Evolutionary conservation across 2,329 filamentous ascomycete species (phyloP), one percentile per base, ranked within the genome.

Genomic region (Cercospora nicotianae): DNA sequence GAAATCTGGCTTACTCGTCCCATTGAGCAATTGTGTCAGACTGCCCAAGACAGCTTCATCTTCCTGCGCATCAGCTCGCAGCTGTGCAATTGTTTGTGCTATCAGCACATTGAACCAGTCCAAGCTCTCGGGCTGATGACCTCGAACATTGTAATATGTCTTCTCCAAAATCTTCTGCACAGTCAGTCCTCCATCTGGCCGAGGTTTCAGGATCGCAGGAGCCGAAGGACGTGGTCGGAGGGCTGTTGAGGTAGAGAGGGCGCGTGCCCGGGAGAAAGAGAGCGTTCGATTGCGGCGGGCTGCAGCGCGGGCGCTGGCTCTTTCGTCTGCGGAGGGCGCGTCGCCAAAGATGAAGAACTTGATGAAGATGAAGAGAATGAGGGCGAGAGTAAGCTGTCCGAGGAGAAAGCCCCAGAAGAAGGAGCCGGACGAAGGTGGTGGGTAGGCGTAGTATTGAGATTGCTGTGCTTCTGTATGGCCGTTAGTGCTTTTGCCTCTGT

Each of bases 321-420:
- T 92, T 64, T 90, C 89, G 71, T 96, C 93, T 69, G 93, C 86
- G 1, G 91, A 93, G 0, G 93, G 93, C 5, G 93, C 89, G 77
- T 98, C 95, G 74, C 95, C 95, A 78, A 99, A 98, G 77, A 99
- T 98, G 87, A 99, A 99, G 87, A 97, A 99, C 79, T 97, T 97
- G 81, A 99, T 98, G 81, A 99, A 98, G 73, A 91, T 92, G 72
- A 93, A 94, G 69, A 99, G 88, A 45, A 99, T 86, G 26, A 98
- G 83, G 13, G 97, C 92, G 57, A 99, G 91, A 1, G 93, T 96
- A 62, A 99, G 85, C 80, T 99, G 95, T 60, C 95, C 95, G 33
- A 98, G 85, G 60, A 99, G 88, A 74, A 99, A 90, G 30, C 95
- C 95, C 79, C 97, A 93, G 0, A 93, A 96, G 80, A 98, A 98